These are phyloP conservation scores for Lasiosphaeris hirsuta DNA, from an alignment of 495 filamentous ascomycete species.

Conservation along the genomic window DNA sequence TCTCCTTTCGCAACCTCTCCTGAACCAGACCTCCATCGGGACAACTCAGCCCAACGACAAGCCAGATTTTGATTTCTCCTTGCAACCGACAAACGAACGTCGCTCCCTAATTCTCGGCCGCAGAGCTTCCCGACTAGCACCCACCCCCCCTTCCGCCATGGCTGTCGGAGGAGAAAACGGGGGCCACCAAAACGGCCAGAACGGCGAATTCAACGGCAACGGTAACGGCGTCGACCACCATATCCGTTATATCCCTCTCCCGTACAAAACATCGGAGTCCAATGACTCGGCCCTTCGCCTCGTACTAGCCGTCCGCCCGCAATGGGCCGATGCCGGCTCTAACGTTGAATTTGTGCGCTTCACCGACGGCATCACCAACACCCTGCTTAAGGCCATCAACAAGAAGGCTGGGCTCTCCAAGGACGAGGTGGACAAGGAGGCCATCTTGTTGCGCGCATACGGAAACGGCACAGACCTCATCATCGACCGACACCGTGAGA, in stretches of 20 bases:
- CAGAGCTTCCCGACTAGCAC: background rate
- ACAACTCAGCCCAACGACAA: background rate
- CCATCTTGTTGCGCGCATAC: constrained; percentile 89
- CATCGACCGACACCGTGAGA: constrained; percentile 92
- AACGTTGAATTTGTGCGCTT: constrained; percentile 87
- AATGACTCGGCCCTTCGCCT: constrained; percentile 73
- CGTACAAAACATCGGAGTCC: constrained; percentile 72
- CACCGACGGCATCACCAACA: constrained; percentile 98
- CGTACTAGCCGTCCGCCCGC: constrained; percentile 73
- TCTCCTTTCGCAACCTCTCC: too few species aligned
- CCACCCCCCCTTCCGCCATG: constrained; percentile 16
- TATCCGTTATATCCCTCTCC: constrained; percentile 62
- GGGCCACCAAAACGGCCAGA: constrained; percentile 7
- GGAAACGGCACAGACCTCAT: constrained; percentile 91
- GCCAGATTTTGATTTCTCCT: background rate
- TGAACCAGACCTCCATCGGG: background rate
- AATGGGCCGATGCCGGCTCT: constrained; percentile 73
- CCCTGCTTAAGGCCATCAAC: constrained; percentile 85
- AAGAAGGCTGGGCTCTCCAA: constrained; percentile 69
- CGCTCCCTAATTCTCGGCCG: background rate
- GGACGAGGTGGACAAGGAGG: constrained; percentile 77
- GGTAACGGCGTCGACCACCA: constrained; percentile 26
- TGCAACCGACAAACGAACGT: background rate
- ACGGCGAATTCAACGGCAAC: constrained; percentile 24
- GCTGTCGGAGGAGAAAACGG: constrained; percentile 27